phyloP scores from a whole-genome alignment of 2,329 filamentous ascomycete genomes.

The Teratosphaeria nubilosa region DNA sequence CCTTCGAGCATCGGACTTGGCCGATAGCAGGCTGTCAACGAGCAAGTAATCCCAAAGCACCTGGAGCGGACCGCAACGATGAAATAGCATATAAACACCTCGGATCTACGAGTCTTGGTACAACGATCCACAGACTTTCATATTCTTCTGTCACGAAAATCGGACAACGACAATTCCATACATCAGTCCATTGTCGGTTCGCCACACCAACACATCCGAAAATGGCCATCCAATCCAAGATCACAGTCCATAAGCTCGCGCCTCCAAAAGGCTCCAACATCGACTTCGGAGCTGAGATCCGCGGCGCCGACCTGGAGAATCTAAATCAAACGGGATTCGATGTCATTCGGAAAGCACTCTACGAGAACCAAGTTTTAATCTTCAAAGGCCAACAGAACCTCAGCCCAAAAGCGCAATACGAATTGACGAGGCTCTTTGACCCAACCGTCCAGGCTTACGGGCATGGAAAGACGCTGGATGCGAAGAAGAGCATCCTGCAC shows the following conservation, averaged over 20 bases:
- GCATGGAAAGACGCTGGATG: constrained; percentile 64
- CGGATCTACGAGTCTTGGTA: neutral
- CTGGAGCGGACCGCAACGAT: neutral
- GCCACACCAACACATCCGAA: neutral
- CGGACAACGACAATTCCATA: neutral
- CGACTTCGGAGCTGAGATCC: constrained; percentile 20
- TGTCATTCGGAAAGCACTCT: constrained; percentile 54
- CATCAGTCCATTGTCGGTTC: neutral
- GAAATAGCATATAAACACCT: neutral
- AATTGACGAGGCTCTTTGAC: constrained; percentile 65
- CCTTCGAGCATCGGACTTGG: neutral
- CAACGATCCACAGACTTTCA: neutral
- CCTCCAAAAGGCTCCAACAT: constrained; percentile 12
- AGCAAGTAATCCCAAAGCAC: neutral
- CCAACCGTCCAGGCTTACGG: constrained; percentile 56
- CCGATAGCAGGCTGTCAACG: neutral
- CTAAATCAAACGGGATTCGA: constrained; percentile 51
- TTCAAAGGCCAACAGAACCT: constrained; percentile 57
- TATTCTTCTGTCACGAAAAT: neutral
- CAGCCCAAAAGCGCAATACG: constrained; percentile 61
- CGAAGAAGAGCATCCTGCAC: constrained; percentile 56
- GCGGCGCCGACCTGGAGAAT: constrained; percentile 21
- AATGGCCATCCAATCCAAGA: constrained; percentile 19
- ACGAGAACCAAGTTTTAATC: constrained; percentile 58
- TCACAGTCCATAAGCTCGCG: constrained; percentile 16